Evolutionary conservation across 345 rosid genomes (phyloP).

Genomic region (Citropsis articulata): DNA sequence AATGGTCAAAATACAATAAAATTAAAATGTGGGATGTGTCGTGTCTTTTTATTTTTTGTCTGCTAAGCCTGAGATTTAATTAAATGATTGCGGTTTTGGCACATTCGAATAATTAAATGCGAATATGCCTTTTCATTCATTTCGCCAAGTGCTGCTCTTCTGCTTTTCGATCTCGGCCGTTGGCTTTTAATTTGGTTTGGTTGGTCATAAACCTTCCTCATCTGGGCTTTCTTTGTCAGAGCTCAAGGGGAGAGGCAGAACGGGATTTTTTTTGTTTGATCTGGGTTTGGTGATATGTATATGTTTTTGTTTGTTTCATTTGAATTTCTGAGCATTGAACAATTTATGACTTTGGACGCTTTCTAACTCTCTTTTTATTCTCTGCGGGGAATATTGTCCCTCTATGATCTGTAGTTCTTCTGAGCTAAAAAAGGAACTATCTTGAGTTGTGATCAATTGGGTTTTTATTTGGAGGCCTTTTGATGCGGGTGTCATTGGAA

Average conservation of each 20-base stretch:
- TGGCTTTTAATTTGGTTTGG: slow-evolving; percentile 7
- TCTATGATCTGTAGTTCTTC: not conserved
- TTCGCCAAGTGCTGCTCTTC: slow-evolving; percentile 7
- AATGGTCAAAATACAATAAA: not conserved
- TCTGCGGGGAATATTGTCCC: not conserved
- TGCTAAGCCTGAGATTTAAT: not conserved
- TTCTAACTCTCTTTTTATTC: not conserved
- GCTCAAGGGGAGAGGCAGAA: not conserved
- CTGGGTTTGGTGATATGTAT: not conserved
- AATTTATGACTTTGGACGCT: slow-evolving; percentile 4
- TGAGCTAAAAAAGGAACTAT: not conserved
- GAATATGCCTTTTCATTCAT: slow-evolving; percentile 30
- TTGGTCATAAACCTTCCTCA: slow-evolving; percentile 4
- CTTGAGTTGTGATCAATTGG: slow-evolving; percentile 5
- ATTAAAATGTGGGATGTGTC: too few relatives aligned
- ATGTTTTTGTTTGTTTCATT: slow-evolving; percentile 1
- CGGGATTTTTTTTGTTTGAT: not conserved
- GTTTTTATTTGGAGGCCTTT: slow-evolving; percentile 14
- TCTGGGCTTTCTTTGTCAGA: slow-evolving; percentile 9
- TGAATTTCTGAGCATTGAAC: not conserved
- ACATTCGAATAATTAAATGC: slow-evolving; percentile 18
- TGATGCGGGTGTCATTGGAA: slow-evolving; percentile 11
- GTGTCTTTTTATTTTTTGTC: not conserved
- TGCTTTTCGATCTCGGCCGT: slow-evolving; percentile 8
- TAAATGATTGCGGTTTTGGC: not conserved